Evolutionary conservation across 805 yeast species (phyloP).

Genomic region (Barnettozyma populi): DNA sequence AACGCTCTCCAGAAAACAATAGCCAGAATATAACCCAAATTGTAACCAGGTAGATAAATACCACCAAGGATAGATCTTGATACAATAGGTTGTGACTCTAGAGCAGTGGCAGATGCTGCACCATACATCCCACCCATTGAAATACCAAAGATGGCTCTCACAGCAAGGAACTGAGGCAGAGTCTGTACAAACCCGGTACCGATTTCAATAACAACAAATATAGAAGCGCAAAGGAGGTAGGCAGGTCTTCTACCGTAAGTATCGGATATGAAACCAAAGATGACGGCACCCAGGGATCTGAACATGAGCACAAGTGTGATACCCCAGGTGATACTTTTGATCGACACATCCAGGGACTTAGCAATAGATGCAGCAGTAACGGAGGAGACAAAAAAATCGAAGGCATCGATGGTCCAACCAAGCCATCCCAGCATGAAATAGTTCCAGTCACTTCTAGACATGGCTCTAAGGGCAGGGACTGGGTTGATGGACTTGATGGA

Average conservation of each 20-base stretch:
- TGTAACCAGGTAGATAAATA: slow-evolving; percentile 50
- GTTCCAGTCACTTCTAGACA: slow-evolving; percentile 44
- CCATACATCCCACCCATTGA: slow-evolving; percentile 73
- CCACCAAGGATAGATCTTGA: slow-evolving; percentile 64
- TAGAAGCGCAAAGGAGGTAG: slow-evolving; percentile 43
- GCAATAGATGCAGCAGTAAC: slow-evolving; percentile 51
- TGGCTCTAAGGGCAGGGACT: slow-evolving; percentile 33
- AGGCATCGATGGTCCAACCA: slow-evolving; percentile 71
- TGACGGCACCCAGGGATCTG: slow-evolving; percentile 15
- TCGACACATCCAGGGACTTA: slow-evolving; percentile 35
- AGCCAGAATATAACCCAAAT: slow-evolving; percentile 62
- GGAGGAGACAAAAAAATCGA: slow-evolving; percentile 63
- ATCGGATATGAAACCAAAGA: slow-evolving; percentile 58
- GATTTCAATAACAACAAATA: slow-evolving; percentile 52
- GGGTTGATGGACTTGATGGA: slow-evolving; percentile 34
- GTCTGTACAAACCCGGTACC: slow-evolving; percentile 64
- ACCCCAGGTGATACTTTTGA: slow-evolving; percentile 63
- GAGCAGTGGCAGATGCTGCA: slow-evolving; percentile 57
- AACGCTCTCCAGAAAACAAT: slow-evolving; percentile 63
- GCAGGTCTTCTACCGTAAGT: slow-evolving; percentile 66
- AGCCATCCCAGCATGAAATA: slow-evolving; percentile 53
- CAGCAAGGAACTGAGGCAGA: slow-evolving; percentile 51
- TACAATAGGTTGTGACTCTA: slow-evolving; percentile 55
- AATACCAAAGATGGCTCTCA: slow-evolving; percentile 61
- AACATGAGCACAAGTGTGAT: slow-evolving; percentile 65